phyloP scores from a whole-genome alignment of 1,139 yeast species.

The Kodamaea suecica region DNA sequence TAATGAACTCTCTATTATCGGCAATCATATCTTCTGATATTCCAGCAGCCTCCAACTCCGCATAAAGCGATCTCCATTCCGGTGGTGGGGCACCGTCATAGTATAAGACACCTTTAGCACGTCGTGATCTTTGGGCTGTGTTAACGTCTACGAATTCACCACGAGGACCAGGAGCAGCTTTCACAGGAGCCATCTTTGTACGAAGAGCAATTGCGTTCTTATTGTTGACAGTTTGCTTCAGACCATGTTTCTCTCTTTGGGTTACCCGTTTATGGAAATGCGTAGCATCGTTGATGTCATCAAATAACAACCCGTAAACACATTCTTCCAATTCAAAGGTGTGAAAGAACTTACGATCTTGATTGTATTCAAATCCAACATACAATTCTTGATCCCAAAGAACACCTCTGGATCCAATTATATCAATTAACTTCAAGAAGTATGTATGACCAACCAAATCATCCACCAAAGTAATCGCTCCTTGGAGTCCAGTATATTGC shows the following conservation, averaged over 20 bases:
- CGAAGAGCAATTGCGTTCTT: constrained; percentile 83
- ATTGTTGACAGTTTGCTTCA: constrained; percentile 80
- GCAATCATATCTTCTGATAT: constrained; percentile 89
- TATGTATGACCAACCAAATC: constrained; percentile 94
- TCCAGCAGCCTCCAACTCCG: constrained; percentile 74
- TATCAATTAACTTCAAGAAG: constrained; percentile 83
- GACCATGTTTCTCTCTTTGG: constrained; percentile 75
- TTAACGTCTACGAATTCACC: constrained; percentile 54
- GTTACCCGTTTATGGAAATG: constrained; percentile 77
- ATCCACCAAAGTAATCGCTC: constrained; percentile 84
- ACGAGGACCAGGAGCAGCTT: constrained; percentile 61
- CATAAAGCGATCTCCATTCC: constrained; percentile 77
- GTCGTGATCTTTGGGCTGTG: constrained; percentile 55
- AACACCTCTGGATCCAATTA: constrained; percentile 78
- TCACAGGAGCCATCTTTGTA: constrained; percentile 39
- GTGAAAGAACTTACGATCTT: constrained; percentile 92
- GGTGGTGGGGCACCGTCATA: constrained; percentile 82
- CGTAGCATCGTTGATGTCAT: constrained; percentile 84
- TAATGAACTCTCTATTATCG: constrained; percentile 77
- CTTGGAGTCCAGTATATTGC: constrained; percentile 85
- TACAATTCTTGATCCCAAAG: constrained; percentile 96
- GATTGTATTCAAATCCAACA: constrained; percentile 82
- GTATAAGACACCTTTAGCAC: constrained; percentile 59
- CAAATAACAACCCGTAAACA: constrained; percentile 82
- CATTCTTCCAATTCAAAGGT: constrained; percentile 92